Evolutionary conservation across 805 yeast genomes (phyloP).

Genomic region (Sugiyamaella valdiviana): DNA sequence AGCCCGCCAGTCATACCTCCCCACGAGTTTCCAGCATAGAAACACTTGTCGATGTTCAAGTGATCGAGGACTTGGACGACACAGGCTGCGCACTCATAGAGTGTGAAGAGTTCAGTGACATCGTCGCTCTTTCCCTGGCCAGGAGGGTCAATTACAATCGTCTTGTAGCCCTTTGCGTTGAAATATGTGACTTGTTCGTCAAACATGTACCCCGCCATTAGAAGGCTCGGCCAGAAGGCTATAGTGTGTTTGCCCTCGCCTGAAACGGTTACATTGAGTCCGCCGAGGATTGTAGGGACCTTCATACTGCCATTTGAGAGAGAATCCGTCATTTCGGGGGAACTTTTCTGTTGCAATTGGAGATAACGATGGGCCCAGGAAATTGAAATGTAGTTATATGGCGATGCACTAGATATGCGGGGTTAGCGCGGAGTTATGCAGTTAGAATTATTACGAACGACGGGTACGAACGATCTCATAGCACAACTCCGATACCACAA

Average conservation of each 20-base stretch:
- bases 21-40: slow-evolving; percentile 7
- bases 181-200: slow-evolving; percentile 2
- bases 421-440: too few species aligned
- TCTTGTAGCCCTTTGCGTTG: not conserved
- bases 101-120: not conserved
- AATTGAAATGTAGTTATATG: too few species aligned
- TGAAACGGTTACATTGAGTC: not conserved
- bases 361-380: too few species aligned
- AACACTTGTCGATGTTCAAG: not conserved
- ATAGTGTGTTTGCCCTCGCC: not conserved
- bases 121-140: slow-evolving; percentile 6
- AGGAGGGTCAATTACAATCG: slow-evolving; percentile 5
- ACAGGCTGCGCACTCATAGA: slow-evolving; percentile 1
- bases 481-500: too few species aligned
- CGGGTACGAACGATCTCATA: too few species aligned
- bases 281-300: slow-evolving; percentile 1
- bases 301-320: too few species aligned
- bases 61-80: not conserved
- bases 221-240: slow-evolving; percentile 5
- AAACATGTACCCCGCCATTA: slow-evolving; percentile 4
- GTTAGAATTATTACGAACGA: too few species aligned
- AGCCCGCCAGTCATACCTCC: slow-evolving; percentile 8
- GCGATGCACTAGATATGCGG: too few species aligned
- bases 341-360: too few species aligned
- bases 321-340: too few species aligned